Evolutionary conservation across 2,329 filamentous ascomycete genomes (phyloP).

Genomic region (Hymenoscyphus albidus): DNA sequence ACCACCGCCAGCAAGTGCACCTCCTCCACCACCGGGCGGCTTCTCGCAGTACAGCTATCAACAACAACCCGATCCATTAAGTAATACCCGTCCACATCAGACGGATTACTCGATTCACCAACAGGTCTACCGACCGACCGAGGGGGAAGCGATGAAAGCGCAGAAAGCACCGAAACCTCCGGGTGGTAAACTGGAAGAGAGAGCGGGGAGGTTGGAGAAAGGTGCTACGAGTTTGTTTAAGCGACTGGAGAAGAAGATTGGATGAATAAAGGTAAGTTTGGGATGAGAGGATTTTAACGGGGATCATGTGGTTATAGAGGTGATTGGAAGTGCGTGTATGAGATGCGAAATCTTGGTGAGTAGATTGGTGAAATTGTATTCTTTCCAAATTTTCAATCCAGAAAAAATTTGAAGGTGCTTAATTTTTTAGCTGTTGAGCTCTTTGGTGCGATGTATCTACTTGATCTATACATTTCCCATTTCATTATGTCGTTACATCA

Average conservation of each 20-base stretch:
- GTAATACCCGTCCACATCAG: slow-evolving; percentile 35
- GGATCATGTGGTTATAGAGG: not conserved
- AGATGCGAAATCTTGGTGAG: not conserved
- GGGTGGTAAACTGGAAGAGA: slow-evolving; percentile 58
- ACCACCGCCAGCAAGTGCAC: slow-evolving; percentile 2
- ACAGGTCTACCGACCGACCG: slow-evolving; percentile 66
- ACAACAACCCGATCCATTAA: slow-evolving; percentile 26
- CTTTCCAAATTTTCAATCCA: not conserved
- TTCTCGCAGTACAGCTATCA: slow-evolving; percentile 53
- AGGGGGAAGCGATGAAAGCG: slow-evolving; percentile 49
- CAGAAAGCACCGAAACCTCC: slow-evolving; percentile 41
- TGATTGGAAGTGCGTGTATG: not conserved
- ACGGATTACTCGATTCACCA: slow-evolving; percentile 59
- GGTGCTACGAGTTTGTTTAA: slow-evolving; percentile 69
- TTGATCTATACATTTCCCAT: not conserved
- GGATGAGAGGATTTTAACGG: not conserved
- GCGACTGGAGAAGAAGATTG: slow-evolving; percentile 68
- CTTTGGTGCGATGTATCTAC: not conserved
- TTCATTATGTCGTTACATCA: not conserved
- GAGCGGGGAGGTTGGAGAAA: slow-evolving; percentile 63
- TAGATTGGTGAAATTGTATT: not conserved
- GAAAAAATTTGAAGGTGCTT: not conserved
- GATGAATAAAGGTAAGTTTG: slow-evolving; percentile 16
- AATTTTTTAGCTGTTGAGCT: not conserved
- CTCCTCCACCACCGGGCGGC: slow-evolving; percentile 44